Evolutionary conservation across 1,284 basidiomycete genomes (phyloP), one percentile per base, ranked within the genome.

Genomic region (Peniophora sp.): DNA sequence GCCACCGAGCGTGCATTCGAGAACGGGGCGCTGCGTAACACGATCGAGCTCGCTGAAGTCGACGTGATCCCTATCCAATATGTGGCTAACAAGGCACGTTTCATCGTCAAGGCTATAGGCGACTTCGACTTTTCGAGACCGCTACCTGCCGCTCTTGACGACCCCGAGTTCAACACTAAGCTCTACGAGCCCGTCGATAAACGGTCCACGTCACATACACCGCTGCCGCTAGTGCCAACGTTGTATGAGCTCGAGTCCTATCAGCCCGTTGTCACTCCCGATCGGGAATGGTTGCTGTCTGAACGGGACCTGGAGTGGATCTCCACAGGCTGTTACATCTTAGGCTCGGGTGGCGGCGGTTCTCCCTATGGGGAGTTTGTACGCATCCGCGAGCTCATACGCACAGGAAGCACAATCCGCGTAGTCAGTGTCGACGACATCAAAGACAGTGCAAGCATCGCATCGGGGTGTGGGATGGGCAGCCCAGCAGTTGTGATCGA

Each of bases 21-120:
- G 39, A 50, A 47, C 14, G 51, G 47, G 34, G 49, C 49, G 15
- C 17, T 23, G 24, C 23, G 12, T 5, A 41, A 15, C 27, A 47
- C 44, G 1, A 23, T 51, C 20, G 27, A 37, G 27, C 27, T 51
- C 17, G 49, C 44, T 12, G 49, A 51, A 44, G 32, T 46, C 39
- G 49, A 51, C 2, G 46, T 55, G 17, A 49, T 57, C 12, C 54
- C 53, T n/a, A 42, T 57, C 5, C 53, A 75, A 68, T 79, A 78
- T 58, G 73, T 77, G 22, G 74, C 73, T 0, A 78, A 76, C 55
- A 70, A 75, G 54, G 72, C 75, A 1, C 64, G 75, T 9, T 68
- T 77, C 39, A 71, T 76, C 48, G 71, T 76, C 17, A 68, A 70
- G 44, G 75, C 73, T 9, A 70, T 74, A 3, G 75, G 76, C 6